Percentiles rank a stretch among this genome's conserved stretches.
phyloP scores from a whole-genome alignment of 2,329 filamentous ascomycete genomes.

The Fusarium oxysporum region DNA sequence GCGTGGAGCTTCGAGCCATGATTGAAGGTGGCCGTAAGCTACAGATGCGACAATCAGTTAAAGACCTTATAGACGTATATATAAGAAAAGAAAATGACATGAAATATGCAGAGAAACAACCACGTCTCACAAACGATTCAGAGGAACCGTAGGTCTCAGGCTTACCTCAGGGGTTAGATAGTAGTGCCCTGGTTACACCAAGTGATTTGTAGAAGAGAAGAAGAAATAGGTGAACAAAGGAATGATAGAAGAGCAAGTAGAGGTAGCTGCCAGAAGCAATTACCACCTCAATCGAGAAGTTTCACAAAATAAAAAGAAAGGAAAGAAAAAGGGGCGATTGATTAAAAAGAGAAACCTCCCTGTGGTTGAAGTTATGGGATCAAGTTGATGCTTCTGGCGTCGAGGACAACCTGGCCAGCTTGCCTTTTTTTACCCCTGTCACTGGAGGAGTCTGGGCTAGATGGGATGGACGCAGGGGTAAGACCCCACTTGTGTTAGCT shows the following conservation, averaged over 20 bases:
- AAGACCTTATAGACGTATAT: not conserved
- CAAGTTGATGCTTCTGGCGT: conserved; percentile 33
- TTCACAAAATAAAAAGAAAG: conserved; percentile 23
- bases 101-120: conserved; percentile 14
- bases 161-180: conserved; percentile 41
- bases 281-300: conserved; percentile 27
- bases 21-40: conserved; percentile 38
- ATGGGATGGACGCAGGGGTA: conserved; percentile 41
- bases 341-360: conserved; percentile 34
- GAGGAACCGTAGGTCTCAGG: conserved; percentile 34
- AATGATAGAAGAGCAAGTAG: conserved; percentile 40
- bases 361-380: conserved; percentile 38
- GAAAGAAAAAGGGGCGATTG: conserved; percentile 27
- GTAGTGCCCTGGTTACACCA: conserved; percentile 21
- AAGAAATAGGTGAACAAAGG: conserved; percentile 38
- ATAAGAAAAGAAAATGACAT: not conserved
- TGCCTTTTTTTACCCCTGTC: conserved; percentile 35
- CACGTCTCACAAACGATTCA: conserved; percentile 22
- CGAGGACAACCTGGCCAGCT: conserved; percentile 46
- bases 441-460: conserved; percentile 9
- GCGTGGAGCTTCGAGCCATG: conserved; percentile 63
- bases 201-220: conserved; percentile 19
- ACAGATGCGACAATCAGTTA: conserved; percentile 35
- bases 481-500: conserved; percentile 35
- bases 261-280: conserved; percentile 32